phyloP scores from a whole-genome alignment of 108 stramenopile species.

The Cyclotella kingstonii region DNA sequence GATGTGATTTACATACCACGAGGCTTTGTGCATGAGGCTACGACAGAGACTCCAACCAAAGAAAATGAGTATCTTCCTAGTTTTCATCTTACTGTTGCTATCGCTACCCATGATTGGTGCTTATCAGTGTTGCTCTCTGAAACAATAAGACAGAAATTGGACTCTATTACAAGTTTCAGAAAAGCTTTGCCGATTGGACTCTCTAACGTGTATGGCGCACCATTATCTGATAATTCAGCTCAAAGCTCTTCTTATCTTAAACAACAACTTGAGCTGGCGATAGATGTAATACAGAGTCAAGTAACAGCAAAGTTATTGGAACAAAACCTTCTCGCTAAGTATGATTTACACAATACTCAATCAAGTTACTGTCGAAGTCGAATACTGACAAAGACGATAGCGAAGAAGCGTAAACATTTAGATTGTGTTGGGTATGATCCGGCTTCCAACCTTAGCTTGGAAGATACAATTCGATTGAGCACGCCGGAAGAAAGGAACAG shows the following conservation, averaged over 20 bases:
- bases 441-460: slow-evolving; percentile 30
- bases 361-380: slow-evolving; percentile 15
- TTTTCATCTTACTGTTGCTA: slow-evolving; percentile 76
- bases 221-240: not conserved
- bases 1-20: slow-evolving; percentile 88
- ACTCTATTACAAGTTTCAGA: slow-evolving; percentile 39
- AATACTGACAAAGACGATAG: slow-evolving; percentile 4
- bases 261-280: slow-evolving; percentile 16
- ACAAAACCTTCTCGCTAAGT: slow-evolving; percentile 19
- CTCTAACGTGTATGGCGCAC: slow-evolving; percentile 16
- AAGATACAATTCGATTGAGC: slow-evolving; percentile 48
- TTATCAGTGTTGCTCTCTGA: slow-evolving; percentile 50
- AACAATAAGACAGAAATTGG: slow-evolving; percentile 30
- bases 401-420: slow-evolving; percentile 11
- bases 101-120: slow-evolving; percentile 90
- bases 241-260: slow-evolving; percentile 8
- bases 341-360: slow-evolving; percentile 28
- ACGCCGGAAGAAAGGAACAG: slow-evolving; percentile 56
- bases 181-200: slow-evolving; percentile 45
- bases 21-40: slow-evolving; percentile 83
- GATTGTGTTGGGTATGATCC: slow-evolving; percentile 54
- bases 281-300: slow-evolving; percentile 13
- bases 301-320: slow-evolving; percentile 20
- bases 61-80: slow-evolving; percentile 36
- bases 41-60: slow-evolving; percentile 21